A percentile compares a stretch with the other conserved stretches of the same genome.
These are phyloP conservation scores for Emergomyces orientalis DNA, from an alignment of 2,329 filamentous ascomycete genomes.

Conservation along the genomic window DNA sequence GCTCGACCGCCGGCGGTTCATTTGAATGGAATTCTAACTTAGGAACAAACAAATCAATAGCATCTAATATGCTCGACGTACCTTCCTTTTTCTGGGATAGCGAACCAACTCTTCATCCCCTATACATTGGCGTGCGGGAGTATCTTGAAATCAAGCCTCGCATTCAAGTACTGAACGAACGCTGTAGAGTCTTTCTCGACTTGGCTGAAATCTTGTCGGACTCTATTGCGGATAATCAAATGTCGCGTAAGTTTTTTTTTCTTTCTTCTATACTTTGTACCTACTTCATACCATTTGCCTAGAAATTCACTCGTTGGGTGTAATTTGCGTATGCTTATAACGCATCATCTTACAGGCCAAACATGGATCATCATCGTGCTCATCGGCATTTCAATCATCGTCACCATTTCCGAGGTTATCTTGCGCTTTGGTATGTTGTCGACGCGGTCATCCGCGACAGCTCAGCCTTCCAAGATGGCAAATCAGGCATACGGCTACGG, in stretches of 20 bases:
- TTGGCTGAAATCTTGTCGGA: conserved; percentile 91
- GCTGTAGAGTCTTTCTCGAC: conserved; percentile 92
- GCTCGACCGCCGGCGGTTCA: not conserved
- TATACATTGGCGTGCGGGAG: conserved; percentile 89
- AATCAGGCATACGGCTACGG: not conserved
- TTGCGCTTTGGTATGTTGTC: conserved; percentile 70
- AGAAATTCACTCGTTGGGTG: not conserved
- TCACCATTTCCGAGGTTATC: conserved; percentile 82
- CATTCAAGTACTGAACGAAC: conserved; percentile 93
- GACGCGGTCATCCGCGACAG: conserved; percentile 2
- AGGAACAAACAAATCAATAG: conserved; percentile 37
- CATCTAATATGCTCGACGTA: conserved; percentile 89
- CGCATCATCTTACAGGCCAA: conserved; percentile 45
- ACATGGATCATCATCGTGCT: conserved; percentile 98
- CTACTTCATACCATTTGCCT: not conserved
- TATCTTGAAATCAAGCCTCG: conserved; percentile 96
- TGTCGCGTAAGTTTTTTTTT: conserved; percentile 52
- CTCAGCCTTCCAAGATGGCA: conserved; percentile 7
- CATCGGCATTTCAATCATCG: conserved; percentile 80
- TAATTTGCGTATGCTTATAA: not conserved
- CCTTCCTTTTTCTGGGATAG: conserved; percentile 99
- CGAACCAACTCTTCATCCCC: conserved; percentile 85
- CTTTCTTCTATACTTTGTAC: not conserved
- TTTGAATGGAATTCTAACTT: not conserved
- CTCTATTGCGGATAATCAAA: conserved; percentile 85